Percentiles rank a stretch among this genome's conserved stretches.
Evolutionary conservation across 306 rosid genomes (phyloP).

Genomic region (Lablab purpureus): DNA sequence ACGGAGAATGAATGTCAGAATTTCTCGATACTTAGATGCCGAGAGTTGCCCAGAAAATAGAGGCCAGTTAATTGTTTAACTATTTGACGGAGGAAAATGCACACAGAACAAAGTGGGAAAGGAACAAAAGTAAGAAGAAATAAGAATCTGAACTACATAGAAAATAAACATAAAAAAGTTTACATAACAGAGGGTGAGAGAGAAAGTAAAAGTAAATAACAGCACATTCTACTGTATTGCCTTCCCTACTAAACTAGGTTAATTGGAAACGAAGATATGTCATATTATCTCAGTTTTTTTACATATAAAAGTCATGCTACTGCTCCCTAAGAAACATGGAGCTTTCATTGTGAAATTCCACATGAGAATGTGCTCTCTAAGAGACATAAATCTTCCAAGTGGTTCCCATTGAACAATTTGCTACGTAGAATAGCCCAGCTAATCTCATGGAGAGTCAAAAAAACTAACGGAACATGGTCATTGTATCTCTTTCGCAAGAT

Average conservation of each 20-base stretch:
- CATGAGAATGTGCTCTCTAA: background rate
- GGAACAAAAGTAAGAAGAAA: slow-evolving; percentile 53
- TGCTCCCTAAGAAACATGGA: slow-evolving; percentile 13
- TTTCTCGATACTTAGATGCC: slow-evolving; percentile 53
- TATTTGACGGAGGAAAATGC: slow-evolving; percentile 61
- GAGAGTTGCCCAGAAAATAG: slow-evolving; percentile 52
- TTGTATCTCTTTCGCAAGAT: background rate
- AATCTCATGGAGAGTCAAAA: slow-evolving; percentile 8
- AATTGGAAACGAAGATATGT: background rate
- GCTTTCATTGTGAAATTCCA: background rate
- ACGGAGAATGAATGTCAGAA: slow-evolving; percentile 60
- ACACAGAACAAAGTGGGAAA: slow-evolving; percentile 47
- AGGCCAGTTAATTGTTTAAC: slow-evolving; percentile 64
- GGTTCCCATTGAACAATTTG: slow-evolving; percentile 18
- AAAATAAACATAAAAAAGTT: slow-evolving; percentile 24
- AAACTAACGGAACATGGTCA: background rate
- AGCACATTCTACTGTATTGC: slow-evolving; percentile 10
- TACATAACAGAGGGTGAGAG: background rate
- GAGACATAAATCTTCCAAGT: slow-evolving; percentile 10
- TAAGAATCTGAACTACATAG: slow-evolving; percentile 58
- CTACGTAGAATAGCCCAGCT: background rate
- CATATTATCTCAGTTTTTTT: background rate
- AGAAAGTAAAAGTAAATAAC: background rate
- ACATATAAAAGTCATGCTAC: background rate
- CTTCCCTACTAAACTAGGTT: slow-evolving; percentile 4